Percentiles rank a stretch among this genome's conserved stretches.
These are phyloP conservation scores for Chytriomyces hyalinus DNA, from an alignment of 192 early-diverging fungal species.

Conservation along the genomic window DNA sequence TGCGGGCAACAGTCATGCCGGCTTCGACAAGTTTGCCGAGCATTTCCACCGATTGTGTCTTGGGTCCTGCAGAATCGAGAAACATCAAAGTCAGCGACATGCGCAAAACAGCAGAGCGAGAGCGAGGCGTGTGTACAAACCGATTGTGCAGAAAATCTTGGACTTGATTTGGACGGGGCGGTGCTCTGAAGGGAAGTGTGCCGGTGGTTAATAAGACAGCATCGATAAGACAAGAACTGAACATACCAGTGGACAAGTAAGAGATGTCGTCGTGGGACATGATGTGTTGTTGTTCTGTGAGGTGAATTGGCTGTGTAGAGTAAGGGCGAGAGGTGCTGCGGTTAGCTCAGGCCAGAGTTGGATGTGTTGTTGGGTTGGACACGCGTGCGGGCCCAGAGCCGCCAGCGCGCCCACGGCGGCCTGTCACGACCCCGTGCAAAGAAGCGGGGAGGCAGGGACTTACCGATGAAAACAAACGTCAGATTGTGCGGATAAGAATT, in stretches of 20 bases:
- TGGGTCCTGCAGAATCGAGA: conserved; percentile 44
- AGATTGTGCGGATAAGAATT: neutral
- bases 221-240: neutral
- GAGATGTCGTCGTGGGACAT: neutral
- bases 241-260: neutral
- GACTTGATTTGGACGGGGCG: conserved; percentile 59
- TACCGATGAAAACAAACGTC: neutral
- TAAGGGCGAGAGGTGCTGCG: neutral
- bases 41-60: conserved; percentile 56
- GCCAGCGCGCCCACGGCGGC: neutral
- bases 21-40: conserved; percentile 56
- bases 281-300: neutral
- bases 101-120: neutral
- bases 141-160: conserved; percentile 65
- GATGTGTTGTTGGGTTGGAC: neutral
- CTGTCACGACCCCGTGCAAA: neutral
- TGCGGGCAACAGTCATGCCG: conserved; percentile 61
- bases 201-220: neutral
- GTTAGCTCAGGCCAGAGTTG: no score
- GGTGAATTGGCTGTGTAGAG: neutral
- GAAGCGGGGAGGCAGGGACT: neutral
- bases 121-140: conserved; percentile 20
- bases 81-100: neutral
- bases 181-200: conserved; percentile 24
- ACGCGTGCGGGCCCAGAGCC: neutral